phyloP scores from a whole-genome alignment of 495 filamentous ascomycete genomes.

The Neurospora sublineolata region DNA sequence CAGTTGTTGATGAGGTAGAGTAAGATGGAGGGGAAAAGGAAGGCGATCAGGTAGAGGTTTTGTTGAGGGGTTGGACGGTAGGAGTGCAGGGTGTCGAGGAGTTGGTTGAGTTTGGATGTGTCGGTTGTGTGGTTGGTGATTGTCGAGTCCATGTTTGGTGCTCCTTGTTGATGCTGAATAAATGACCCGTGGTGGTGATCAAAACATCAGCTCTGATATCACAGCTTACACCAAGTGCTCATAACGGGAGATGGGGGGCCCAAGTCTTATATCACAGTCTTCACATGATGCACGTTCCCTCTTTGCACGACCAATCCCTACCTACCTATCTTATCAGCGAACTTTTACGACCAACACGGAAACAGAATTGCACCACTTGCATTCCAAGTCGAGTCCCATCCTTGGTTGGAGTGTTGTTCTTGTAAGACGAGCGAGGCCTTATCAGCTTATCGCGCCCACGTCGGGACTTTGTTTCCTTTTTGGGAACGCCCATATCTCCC shows the following conservation, averaged over 20 bases:
- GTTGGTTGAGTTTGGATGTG: background rate
- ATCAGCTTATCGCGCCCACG: background rate
- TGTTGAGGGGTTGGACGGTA: background rate
- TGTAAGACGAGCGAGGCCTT: background rate
- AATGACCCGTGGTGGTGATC: no score
- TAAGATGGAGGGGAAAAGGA: background rate
- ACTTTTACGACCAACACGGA: background rate
- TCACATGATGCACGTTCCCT: background rate
- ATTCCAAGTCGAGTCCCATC: background rate
- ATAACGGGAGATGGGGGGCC: background rate
- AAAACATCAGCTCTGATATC: background rate
- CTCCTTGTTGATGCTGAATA: background rate
- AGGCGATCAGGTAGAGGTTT: background rate
- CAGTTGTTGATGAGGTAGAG: background rate
- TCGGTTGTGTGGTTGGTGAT: background rate
- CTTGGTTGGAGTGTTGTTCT: background rate
- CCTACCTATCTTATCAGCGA: background rate
- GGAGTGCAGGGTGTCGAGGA: background rate
- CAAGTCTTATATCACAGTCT: background rate
- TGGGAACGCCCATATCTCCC: background rate
- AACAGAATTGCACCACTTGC: background rate
- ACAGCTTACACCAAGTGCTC: background rate
- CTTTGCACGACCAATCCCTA: background rate
- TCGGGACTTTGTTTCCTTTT: conserved; percentile 13
- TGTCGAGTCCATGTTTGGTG: background rate